phyloP scores from a whole-genome alignment of 2,329 filamentous ascomycete genomes.

The Neofusicoccum parvum region DNA sequence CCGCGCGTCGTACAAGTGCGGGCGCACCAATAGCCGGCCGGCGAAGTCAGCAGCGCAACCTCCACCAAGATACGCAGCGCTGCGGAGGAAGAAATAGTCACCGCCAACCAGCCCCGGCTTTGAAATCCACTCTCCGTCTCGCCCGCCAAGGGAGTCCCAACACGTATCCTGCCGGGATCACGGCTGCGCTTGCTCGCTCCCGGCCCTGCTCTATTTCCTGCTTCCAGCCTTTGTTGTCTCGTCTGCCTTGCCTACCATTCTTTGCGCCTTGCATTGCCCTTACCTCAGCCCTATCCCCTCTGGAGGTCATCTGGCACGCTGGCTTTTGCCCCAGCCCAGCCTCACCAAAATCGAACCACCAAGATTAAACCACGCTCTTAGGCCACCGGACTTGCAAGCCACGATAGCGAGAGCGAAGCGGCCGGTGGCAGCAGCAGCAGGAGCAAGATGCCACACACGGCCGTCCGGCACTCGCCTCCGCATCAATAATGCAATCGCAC shows the following conservation, averaged over 20 bases:
- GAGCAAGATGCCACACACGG: too few species aligned
- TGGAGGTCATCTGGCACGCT: slow-evolving; percentile 11
- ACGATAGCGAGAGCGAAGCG: slow-evolving; percentile 8
- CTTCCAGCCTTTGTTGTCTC: slow-evolving; percentile 1
- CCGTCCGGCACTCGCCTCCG: too few species aligned
- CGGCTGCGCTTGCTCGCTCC: not conserved
- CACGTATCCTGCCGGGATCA: not conserved
- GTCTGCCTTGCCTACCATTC: not conserved
- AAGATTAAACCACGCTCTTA: not conserved
- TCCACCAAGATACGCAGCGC: not conserved
- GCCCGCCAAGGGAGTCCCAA: not conserved
- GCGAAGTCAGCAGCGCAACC: not conserved
- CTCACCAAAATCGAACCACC: not conserved
- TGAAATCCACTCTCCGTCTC: not conserved
- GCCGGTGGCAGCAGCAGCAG: not conserved
- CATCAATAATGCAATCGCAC: too few species aligned
- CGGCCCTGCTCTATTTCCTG: not conserved
- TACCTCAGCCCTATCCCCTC: slow-evolving; percentile 12
- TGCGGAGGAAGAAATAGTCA: not conserved
- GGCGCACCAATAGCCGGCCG: slow-evolving; percentile 10
- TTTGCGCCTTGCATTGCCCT: slow-evolving; percentile 7
- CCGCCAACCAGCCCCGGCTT: not conserved
- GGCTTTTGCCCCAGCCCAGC: not conserved
- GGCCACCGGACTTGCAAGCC: not conserved
- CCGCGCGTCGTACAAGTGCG: slow-evolving; percentile 10